phyloP scores from a whole-genome alignment of 495 filamentous ascomycete species.

The Cercophora sp. region DNA sequence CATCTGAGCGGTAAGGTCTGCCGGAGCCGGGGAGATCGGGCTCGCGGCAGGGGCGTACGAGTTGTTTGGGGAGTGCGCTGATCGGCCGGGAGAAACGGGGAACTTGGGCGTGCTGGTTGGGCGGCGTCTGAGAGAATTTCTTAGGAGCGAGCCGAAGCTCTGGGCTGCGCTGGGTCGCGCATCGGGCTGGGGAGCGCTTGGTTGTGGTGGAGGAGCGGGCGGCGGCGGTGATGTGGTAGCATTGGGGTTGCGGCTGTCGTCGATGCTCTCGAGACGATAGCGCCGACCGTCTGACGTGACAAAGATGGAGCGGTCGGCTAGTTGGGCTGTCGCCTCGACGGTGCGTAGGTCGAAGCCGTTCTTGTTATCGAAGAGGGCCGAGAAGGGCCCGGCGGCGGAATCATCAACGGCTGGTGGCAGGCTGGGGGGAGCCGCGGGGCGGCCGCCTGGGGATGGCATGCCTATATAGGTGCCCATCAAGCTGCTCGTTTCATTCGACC shows the following conservation, averaged over 20 bases:
- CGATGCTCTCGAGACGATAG: conserved; percentile 28
- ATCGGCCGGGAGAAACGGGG: conserved; percentile 10
- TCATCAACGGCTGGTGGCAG: conserved; percentile 26
- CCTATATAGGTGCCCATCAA: too few relatives aligned
- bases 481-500: conserved; percentile 24
- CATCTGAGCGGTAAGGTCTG: conserved; percentile 25
- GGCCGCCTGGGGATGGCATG: conserved; percentile 29
- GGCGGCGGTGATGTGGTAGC: conserved; percentile 5
- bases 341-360: conserved; percentile 27
- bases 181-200: too few relatives aligned
- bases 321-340: conserved; percentile 28
- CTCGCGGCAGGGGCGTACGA: too few relatives aligned
- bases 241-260: conserved; percentile 9
- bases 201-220: too few relatives aligned
- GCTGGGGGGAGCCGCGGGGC: conserved; percentile 19
- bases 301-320: conserved; percentile 28
- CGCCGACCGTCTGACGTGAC: conserved; percentile 27
- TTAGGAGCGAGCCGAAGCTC: conserved; percentile 6
- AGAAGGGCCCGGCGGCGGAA: conserved; percentile 22
- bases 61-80: conserved; percentile 7
- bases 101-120: too few relatives aligned
- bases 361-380: conserved; percentile 27
- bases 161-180: conserved; percentile 3
- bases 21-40: not conserved
- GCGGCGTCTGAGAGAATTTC: conserved; percentile 16